Conservation (phyloP, 2,329 filamentous ascomycete genomes). For the Alternaria burnsii region DNA sequence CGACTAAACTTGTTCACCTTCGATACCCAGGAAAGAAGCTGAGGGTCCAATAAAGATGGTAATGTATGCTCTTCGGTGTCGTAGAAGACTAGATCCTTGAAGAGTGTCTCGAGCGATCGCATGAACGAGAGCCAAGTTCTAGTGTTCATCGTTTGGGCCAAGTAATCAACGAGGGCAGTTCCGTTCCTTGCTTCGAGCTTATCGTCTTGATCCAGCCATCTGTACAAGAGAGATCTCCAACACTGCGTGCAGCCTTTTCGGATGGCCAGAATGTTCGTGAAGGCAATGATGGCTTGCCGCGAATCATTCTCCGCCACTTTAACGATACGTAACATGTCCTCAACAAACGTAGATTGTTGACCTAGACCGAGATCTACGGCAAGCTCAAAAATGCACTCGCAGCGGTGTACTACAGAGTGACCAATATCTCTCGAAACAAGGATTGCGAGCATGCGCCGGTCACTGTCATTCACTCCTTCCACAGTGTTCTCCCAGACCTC, state of each 20-base stretch:
- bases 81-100: slow-evolving; percentile 17
- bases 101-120: slow-evolving; percentile 28
- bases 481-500: slow-evolving; percentile 29
- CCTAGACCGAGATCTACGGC: slow-evolving; percentile 8
- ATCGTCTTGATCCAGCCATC: slow-evolving; percentile 21
- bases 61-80: slow-evolving; percentile 17
- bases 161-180: slow-evolving; percentile 22
- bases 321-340: slow-evolving; percentile 21
- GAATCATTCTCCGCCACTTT: slow-evolving; percentile 3
- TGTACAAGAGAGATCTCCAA: slow-evolving; percentile 35
- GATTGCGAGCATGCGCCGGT: slow-evolving; percentile 29
- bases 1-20: slow-evolving; percentile 8
- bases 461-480: slow-evolving; percentile 4
- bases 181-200: not conserved
- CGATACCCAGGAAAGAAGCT: slow-evolving; percentile 8
- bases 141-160: slow-evolving; percentile 26
- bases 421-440: slow-evolving; percentile 16
- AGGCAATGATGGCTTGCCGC: slow-evolving; percentile 22
- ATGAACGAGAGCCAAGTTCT: slow-evolving; percentile 36
- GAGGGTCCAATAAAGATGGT: slow-evolving; percentile 10
- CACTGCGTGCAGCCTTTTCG: slow-evolving; percentile 19
- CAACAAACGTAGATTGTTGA: slow-evolving; percentile 20
- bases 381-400: slow-evolving; percentile 32
- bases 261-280: slow-evolving; percentile 27
- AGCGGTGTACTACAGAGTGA: slow-evolving; percentile 17